Evolutionary conservation across 2,329 filamentous ascomycete species (phyloP), one percentile per base, ranked within the genome.

Genomic region (Fusarium algeriense): DNA sequence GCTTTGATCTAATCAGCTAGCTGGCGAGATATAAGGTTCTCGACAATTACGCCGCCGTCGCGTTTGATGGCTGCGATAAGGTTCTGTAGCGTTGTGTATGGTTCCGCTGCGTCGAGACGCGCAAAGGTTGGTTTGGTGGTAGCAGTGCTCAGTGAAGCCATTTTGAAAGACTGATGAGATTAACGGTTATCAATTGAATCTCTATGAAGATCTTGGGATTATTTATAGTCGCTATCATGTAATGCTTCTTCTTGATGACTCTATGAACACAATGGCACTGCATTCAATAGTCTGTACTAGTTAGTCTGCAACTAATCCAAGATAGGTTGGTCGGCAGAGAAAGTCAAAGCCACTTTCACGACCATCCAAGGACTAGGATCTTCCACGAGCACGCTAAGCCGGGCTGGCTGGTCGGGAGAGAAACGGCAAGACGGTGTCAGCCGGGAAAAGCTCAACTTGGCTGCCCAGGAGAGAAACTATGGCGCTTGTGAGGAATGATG

Each of bases 41-140:
- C 77, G 10, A 83, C 77, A 23, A 82, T 79, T 7, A 83, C 75
- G 4, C 78, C 81, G 13, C 81, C 81, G 34, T 82, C 80, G 3
- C 45, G 52, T 23, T 64, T 49, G 13, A 71, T 67, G 19, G 57
- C 64, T 26, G 54, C 45, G 26, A 64, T 28, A 56, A 60, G 57
- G 32, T 60, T 60, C 32, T 60, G 49, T 37, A 56, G 45, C 37
- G 60, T 59, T 23, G 45, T 59, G 6, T 45, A 63, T 12, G 54
- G 30, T n/a, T 52, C 44, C 38, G 56, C 46, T n/a, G 60, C 60
- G 38, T 60, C 55, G 1, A 60, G 40, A 30, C 46, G 55, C 32
- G 20, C 55, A 17, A 53, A 64, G 12, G 55, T 40, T 17, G 46
- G 56, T 28, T 64, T 64, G 26, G 32, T 48, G 23, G 38, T 38